These are phyloP conservation scores for Coniochaeta prunicola DNA, from an alignment of 2,329 filamentous ascomycete species.

Conservation along the genomic window DNA sequence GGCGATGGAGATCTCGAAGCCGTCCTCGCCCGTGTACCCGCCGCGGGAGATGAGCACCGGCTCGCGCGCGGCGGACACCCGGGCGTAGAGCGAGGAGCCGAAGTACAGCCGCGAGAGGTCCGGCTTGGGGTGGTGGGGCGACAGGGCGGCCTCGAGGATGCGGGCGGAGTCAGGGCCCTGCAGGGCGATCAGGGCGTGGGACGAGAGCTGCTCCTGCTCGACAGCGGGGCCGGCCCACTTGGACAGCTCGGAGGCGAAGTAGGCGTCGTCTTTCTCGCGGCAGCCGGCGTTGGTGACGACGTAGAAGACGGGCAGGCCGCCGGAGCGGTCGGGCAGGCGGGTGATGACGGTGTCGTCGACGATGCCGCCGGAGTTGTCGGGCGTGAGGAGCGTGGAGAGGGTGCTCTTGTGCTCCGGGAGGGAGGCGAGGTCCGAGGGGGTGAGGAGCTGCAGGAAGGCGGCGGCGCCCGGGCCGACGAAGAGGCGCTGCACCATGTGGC, in stretches of 20 bases:
- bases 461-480: slow-evolving; percentile 75
- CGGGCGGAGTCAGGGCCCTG: slow-evolving; percentile 75
- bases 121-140: slow-evolving; percentile 28
- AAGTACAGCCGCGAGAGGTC: slow-evolving; percentile 69
- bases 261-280: slow-evolving; percentile 78
- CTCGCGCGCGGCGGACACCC: slow-evolving; percentile 53
- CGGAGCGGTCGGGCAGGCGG: slow-evolving; percentile 43
- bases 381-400: slow-evolving; percentile 76
- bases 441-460: slow-evolving; percentile 76
- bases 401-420: slow-evolving; percentile 65
- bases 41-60: slow-evolving; percentile 73
- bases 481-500: slow-evolving; percentile 91
- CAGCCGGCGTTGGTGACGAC: slow-evolving; percentile 94
- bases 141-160: slow-evolving; percentile 58
- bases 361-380: slow-evolving; percentile 74
- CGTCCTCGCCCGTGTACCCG: slow-evolving; percentile 96
- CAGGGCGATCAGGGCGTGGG: slow-evolving; percentile 75
- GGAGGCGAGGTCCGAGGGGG: slow-evolving; percentile 63
- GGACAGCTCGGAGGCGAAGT: slow-evolving; percentile 63
- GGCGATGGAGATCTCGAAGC: slow-evolving; percentile 90
- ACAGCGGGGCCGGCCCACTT: slow-evolving; percentile 14
- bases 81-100: slow-evolving; percentile 62
- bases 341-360: slow-evolving; percentile 93
- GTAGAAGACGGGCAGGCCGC: slow-evolving; percentile 63
- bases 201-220: slow-evolving; percentile 62